Evolutionary conservation across 345 rosid genomes (phyloP).

Genomic region (Sisymbrium irio): DNA sequence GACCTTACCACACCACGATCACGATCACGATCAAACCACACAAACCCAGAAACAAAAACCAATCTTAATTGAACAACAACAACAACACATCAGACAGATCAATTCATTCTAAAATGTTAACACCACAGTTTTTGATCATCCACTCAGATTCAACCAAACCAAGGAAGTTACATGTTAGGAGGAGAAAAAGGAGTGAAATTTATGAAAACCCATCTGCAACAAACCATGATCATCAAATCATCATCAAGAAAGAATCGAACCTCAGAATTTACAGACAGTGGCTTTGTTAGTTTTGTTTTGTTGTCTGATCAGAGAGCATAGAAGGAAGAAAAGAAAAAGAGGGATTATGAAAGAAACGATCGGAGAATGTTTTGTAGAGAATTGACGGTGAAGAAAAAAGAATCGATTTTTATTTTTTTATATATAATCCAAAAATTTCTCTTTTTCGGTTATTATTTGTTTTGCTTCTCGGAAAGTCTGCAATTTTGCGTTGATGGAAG

Average conservation of each 20-base stretch:
- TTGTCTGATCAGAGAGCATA: conserved; percentile 37
- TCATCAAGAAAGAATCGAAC: conserved; percentile 24
- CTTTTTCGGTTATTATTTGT: not conserved
- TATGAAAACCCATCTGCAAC: conserved; percentile 51
- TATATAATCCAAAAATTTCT: not conserved
- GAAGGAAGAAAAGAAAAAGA: conserved; percentile 13
- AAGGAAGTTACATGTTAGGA: conserved; percentile 42
- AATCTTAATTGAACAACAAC: conserved; percentile 12
- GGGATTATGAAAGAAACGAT: conserved; percentile 18
- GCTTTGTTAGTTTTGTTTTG: not conserved
- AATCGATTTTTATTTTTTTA: not conserved
- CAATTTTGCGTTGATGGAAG: conserved; percentile 24
- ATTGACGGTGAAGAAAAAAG: conserved; percentile 26
- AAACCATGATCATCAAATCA: conserved; percentile 37
- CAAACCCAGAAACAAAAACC: conserved; percentile 23
- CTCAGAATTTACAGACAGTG: conserved; percentile 39
- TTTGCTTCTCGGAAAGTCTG: conserved; percentile 23
- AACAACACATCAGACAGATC: conserved; percentile 13
- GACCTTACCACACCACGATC: conserved; percentile 17
- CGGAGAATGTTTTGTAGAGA: conserved; percentile 24
- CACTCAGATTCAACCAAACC: conserved; percentile 18
- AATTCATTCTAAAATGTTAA: not conserved
- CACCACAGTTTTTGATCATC: conserved; percentile 30
- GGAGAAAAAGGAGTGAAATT: conserved; percentile 33
- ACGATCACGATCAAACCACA: not conserved